Percentiles rank a stretch among this genome's conserved stretches.
phyloP scores from a whole-genome alignment of 345 rosid genomes.

The Populus alba region DNA sequence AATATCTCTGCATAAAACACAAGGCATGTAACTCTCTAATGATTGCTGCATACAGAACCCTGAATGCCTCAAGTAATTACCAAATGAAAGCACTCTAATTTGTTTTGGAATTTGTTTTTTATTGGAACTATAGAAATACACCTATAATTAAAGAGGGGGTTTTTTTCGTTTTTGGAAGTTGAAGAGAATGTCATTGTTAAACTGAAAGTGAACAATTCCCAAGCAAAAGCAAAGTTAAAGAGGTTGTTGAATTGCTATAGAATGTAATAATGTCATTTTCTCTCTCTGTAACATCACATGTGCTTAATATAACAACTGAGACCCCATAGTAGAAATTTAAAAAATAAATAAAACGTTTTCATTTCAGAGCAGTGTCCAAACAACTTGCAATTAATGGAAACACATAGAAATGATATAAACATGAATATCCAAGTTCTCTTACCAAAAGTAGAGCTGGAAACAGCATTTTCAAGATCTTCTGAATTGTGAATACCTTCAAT shows the following conservation, averaged over 20 bases:
- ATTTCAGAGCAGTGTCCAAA: background rate
- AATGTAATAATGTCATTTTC: background rate
- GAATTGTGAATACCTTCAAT: slow-evolving; percentile 32
- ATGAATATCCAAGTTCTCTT: slow-evolving; percentile 29
- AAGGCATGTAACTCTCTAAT: slow-evolving; percentile 11
- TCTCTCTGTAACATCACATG: background rate
- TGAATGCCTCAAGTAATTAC: slow-evolving; percentile 2
- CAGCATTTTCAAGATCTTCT: slow-evolving; percentile 33
- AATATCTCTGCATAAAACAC: slow-evolving; percentile 55
- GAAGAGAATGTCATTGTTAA: background rate
- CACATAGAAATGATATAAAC: background rate
- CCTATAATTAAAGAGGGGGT: background rate
- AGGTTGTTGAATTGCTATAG: background rate
- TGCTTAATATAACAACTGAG: no score
- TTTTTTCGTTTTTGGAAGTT: background rate
- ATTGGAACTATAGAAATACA: background rate
- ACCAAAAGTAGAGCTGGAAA: slow-evolving; percentile 56
- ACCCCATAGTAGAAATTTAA: no score
- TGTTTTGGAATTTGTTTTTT: slow-evolving; percentile 4
- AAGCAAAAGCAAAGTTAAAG: background rate
- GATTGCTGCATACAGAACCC: slow-evolving; percentile 1
- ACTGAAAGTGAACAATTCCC: background rate
- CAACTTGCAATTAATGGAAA: background rate
- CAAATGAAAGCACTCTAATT: background rate
- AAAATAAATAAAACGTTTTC: background rate